Base-by-base conservation (phyloP, 306 rosid genomes). In the Prunus fruticosa region DNA sequence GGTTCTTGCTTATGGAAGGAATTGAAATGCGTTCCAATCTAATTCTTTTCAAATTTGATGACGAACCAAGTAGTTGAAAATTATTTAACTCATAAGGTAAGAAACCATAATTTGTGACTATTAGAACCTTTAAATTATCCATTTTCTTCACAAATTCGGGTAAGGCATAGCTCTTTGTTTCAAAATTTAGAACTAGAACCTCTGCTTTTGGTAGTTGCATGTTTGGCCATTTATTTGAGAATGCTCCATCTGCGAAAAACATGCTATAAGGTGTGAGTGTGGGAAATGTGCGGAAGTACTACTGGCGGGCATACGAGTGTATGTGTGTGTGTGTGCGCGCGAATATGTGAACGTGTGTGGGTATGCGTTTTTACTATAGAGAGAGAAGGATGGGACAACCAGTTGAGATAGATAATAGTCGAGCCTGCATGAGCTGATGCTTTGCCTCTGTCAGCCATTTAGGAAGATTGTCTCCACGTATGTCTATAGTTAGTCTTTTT, bases 101-200 rank as follows among this genome's bases (percentile, higher is more conserved):
- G 76, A 67, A 67, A 27, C 82, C 87, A 57, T 78, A 74, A 30
- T 88, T 88, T 49, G 91, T 85, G 70, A 85, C 51, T 46, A 87
- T 78, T 12, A 93, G 4, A 71, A 77, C 91, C 82, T 89, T 89
- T 57, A 93, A n/a, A 30, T 88, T 80, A 12, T 52, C 64, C 97
- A 89, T 86, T 62, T 78, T 65, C 60, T 75, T 76, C 75, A 89
- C 54, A 73, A 87, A 91, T 60, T 34, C 45, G 1, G 97, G 95
- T 11, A 93, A 23, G 52, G 38, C 18, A 71, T 54, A 80, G 34
- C 88, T 77, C 67, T 74, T 46, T 27, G 81, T 32, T 28, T 79
- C 56, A 75, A 86, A 50, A 78, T 87, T 88, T 49, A 93, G 69
- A 56, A 91, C 79, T 16, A 93, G 80, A 51, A 84, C 97, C 85